phyloP scores from a whole-genome alignment of 1,139 yeast species.

The Pichia sp. region DNA sequence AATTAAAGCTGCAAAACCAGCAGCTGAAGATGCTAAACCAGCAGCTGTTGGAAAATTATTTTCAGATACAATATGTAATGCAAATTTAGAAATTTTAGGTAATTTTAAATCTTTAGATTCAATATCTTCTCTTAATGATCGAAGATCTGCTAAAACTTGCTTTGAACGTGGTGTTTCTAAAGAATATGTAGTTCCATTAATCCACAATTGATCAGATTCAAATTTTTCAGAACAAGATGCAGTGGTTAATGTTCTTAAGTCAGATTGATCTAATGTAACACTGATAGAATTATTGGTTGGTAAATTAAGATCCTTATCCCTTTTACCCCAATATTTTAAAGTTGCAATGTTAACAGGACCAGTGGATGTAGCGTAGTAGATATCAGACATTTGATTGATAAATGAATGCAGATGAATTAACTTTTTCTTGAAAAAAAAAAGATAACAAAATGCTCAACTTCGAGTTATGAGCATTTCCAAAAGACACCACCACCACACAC shows the following conservation, averaged over 20 bases:
- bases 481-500: too few species aligned
- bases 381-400: conserved; percentile 23
- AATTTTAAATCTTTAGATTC: conserved; percentile 45
- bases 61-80: conserved; percentile 79
- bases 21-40: conserved; percentile 95
- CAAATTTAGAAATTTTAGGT: conserved; percentile 58
- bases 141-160: conserved; percentile 73
- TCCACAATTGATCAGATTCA: conserved; percentile 64
- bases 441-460: too few species aligned
- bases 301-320: conserved; percentile 77
- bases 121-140: conserved; percentile 53
- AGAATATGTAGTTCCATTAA: conserved; percentile 54
- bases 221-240: conserved; percentile 63
- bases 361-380: conserved; percentile 74
- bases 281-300: conserved; percentile 96
- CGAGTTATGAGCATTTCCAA: too few species aligned
- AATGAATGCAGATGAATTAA: too few species aligned
- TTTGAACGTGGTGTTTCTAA: conserved; percentile 54
- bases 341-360: conserved; percentile 95
- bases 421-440: too few species aligned
- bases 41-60: conserved; percentile 99
- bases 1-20: conserved; percentile 95
- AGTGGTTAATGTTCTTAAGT: conserved; percentile 84
- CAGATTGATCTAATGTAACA: conserved; percentile 86
- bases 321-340: conserved; percentile 96